phyloP scores from a whole-genome alignment of 495 filamentous ascomycete species.

The Tuber umbilicatum region DNA sequence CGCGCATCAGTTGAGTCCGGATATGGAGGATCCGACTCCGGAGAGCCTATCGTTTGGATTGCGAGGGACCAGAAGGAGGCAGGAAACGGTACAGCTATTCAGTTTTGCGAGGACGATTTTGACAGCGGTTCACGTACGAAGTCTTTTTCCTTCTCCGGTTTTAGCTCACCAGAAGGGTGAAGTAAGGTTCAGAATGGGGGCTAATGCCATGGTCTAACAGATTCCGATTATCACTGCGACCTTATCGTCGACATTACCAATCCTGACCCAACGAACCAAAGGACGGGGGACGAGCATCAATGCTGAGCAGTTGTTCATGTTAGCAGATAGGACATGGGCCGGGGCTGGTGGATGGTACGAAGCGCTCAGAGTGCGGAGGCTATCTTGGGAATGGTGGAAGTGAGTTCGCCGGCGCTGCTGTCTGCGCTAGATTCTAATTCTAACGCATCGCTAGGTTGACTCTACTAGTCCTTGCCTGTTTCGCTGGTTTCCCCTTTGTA shows the following conservation, averaged over 20 bases:
- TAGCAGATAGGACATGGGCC: slow-evolving; percentile 30
- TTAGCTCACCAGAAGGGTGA: background rate
- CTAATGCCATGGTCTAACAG: slow-evolving; percentile 9
- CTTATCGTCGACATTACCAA: slow-evolving; percentile 23
- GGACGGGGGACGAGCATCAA: slow-evolving; percentile 20
- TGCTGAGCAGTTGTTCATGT: slow-evolving; percentile 22
- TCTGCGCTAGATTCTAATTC: background rate
- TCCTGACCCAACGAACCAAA: slow-evolving; percentile 23
- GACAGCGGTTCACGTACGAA: slow-evolving; percentile 28
- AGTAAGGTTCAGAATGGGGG: background rate
- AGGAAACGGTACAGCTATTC: slow-evolving; percentile 28
- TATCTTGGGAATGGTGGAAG: slow-evolving; percentile 35
- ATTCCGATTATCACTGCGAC: slow-evolving; percentile 29
- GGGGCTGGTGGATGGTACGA: slow-evolving; percentile 33
- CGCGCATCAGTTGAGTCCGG: slow-evolving; percentile 8
- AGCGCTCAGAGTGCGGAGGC: slow-evolving; percentile 23
- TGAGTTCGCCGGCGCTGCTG: slow-evolving; percentile 5
- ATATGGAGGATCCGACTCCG: background rate
- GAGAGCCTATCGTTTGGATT: slow-evolving; percentile 18
- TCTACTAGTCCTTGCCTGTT: slow-evolving; percentile 21
- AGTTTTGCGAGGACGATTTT: slow-evolving; percentile 29
- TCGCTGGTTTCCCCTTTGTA: slow-evolving; percentile 29
- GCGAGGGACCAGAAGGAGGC: slow-evolving; percentile 24
- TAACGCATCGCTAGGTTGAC: slow-evolving; percentile 22
- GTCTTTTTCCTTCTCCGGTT: background rate